These are phyloP conservation scores for Boletus subcaerulescens DNA, from an alignment of 768 basidiomycete genomes.

Conservation along the genomic window DNA sequence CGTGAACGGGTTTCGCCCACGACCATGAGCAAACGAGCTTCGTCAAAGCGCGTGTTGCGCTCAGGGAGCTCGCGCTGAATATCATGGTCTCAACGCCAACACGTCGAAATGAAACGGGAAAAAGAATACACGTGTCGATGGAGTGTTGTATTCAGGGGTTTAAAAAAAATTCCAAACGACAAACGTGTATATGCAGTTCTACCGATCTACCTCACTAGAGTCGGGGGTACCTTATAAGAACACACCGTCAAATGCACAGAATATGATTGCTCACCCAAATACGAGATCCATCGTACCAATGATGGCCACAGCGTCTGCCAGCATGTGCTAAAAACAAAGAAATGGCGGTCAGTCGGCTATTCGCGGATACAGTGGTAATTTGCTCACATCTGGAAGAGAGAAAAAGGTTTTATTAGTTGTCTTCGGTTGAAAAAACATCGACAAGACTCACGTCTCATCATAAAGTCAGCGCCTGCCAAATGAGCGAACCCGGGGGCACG, in stretches of 20 bases:
- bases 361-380: background rate
- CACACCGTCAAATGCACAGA: background rate
- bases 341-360: conserved; percentile 12
- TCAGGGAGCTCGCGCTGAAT: too few species aligned
- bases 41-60: too few species aligned
- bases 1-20: too few species aligned
- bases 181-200: conserved; percentile 11
- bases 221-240: background rate
- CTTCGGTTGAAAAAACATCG: background rate
- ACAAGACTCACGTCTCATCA: conserved; percentile 81
- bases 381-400: conserved; percentile 37
- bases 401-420: conserved; percentile 3
- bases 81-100: too few species aligned
- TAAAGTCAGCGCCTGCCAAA: conserved; percentile 93
- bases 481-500: conserved; percentile 97
- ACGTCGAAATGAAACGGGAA: too few species aligned
- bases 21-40: too few species aligned
- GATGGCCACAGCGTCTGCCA: conserved; percentile 93
- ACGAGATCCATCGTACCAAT: conserved; percentile 99
- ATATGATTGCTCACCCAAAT: conserved; percentile 69
- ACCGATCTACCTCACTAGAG: conserved; percentile 32
- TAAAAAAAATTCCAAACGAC: background rate
- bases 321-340: conserved; percentile 64
- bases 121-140: background rate
- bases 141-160: conserved; percentile 6